Conservation (phyloP, 352 stramenopile genomes). For the Phytophthora pseudosyringae region DNA sequence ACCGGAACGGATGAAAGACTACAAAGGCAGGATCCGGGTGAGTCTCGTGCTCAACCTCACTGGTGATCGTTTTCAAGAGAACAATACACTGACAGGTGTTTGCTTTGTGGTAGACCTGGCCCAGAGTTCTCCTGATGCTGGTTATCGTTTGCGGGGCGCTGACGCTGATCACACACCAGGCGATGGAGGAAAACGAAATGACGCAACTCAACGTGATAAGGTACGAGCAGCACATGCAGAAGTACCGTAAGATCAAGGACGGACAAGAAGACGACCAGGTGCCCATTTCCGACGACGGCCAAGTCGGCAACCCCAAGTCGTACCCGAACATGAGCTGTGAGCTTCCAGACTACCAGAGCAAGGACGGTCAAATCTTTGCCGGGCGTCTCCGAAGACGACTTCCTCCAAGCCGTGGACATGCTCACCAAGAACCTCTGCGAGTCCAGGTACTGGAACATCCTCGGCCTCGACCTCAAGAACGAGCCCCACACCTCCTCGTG, state of each 20-base stretch:
- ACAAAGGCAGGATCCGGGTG: no score
- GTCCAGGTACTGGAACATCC: constrained; percentile 69
- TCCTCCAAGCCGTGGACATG: constrained; percentile 57
- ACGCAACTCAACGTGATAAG: no score
- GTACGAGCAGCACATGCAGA: not conserved
- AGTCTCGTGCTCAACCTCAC: no score
- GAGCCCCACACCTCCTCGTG: constrained; percentile 68
- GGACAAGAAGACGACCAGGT: constrained; percentile 36
- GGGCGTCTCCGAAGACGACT: constrained; percentile 63
- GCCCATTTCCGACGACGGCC: constrained; percentile 56
- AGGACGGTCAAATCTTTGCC: constrained; percentile 55
- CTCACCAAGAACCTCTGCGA: constrained; percentile 65
- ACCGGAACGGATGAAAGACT: no score
- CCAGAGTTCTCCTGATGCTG: no score
- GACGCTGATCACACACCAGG: no score
- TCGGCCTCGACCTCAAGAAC: constrained; percentile 77
- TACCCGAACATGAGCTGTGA: constrained; percentile 64
- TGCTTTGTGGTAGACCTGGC: no score
- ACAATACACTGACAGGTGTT: no score
- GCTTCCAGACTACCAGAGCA: constrained; percentile 69
- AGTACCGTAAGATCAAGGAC: constrained; percentile 49
- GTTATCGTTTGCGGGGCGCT: no score
- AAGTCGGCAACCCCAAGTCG: constrained; percentile 60
- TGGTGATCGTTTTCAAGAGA: no score
- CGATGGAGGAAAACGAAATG: no score